Base-by-base conservation (phyloP, 2,329 filamentous ascomycete genomes). In the Rosellinia necatrix region DNA sequence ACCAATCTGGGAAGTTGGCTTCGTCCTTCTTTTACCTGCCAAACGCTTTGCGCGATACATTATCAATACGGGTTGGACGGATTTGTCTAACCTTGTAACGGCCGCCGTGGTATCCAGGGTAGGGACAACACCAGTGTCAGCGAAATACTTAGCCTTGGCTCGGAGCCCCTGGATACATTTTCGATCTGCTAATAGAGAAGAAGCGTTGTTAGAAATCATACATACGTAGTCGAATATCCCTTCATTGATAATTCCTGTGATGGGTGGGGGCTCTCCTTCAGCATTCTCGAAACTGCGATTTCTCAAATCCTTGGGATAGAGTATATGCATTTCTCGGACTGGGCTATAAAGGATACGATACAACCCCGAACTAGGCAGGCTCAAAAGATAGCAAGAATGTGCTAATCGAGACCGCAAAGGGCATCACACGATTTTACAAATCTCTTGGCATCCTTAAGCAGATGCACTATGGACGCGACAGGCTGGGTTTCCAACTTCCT, bases 1-100 rank as follows among this genome's bases (percentile, higher is more conserved):
- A 81, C 76, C 78, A 87, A 67, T 85, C 83, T 35, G 75, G 72
- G 22, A 71, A 49, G 0, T 67, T 32, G 29, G 74, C 72, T 5
- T 78, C 76, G 2, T 78, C 73, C 15, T 74, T 66, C 56, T 81
- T 75, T 2, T 87, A 72, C 25, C 22, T 46, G 13, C 67, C 64
- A 32, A 79, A 75, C 4, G 73, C 75, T 5, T 58, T 55, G n/a
- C 58, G 64, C 1, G 86, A 68, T 0, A 67, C 65, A 0, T 72
- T 8, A 3, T 58, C 8, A 74, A 64, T 6, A 57, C 59, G 0
- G 43, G 27, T 4, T 74, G 58, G 2, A 85, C 68, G 2, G 75
- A 66, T 1, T 59, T 68, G 66, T 86, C 83, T 0, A 82, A 81
- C 64, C 86, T 86, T 59, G 76, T 77, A 4, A 83, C 71, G 27